Base-by-base conservation (phyloP, 768 basidiomycete species). In the Mycena indigotica region DNA sequence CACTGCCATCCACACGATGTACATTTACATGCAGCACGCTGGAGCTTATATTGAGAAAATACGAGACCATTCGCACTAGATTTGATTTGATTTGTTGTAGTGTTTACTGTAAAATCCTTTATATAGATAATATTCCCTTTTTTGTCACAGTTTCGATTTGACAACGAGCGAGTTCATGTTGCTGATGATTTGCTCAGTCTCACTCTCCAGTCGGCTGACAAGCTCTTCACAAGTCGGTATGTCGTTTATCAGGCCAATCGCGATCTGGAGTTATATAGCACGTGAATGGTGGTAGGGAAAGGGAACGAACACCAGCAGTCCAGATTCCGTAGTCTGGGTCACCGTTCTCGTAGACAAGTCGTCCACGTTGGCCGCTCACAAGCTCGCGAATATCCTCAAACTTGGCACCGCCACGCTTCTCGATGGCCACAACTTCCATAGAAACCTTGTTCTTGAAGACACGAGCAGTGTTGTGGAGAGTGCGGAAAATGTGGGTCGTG, bases 261-360 rank as follows among this genome's bases (percentile, higher is more conserved):
- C 70, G 57, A 89, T 73, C 62, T 63, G 2, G 5, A 15, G 10
- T 12, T 19, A 16, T 5, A 5, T 35, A 12, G 23, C 10, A 13
- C 48, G 15, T 49, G 15, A 5, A 19, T 13, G 17, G 29, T 2
- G n/a, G 17, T 35, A 10, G 28, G 16, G 32, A 8, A 46, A 23
- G 16, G 26, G 19, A 3, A 46, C 54, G 10, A 24, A 63, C 61
- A 2, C 89, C 87, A 19, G 85, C 85, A 55, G 72, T 82, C 95
- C 95, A 96, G 48, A 96, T 88, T 3, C 95, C 95, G 64, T 87
- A 84, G 61, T 98, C 92, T 0, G 84, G 76, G 65, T 97, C 95
- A 6, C 95, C 95, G 2, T 69, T 81, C 67, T 93, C 91, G 68
- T 93, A 95, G 3, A 94, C 92, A 45, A 80, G 58, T 53, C 82